phyloP scores from a whole-genome alignment of 495 filamentous ascomycete species.

The Darksidea phi region DNA sequence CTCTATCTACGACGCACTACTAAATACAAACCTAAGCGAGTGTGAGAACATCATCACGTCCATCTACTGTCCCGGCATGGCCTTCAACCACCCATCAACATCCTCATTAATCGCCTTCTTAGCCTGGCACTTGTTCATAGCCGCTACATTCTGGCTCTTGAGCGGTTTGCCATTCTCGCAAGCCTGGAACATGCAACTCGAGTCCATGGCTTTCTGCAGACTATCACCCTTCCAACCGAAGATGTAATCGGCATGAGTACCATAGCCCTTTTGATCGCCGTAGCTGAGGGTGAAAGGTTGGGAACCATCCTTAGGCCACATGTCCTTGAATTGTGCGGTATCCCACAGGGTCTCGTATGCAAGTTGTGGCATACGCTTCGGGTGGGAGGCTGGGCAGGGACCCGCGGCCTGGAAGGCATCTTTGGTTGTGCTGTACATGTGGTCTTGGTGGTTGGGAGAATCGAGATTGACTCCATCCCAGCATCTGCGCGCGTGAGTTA shows the following conservation, averaged over 20 bases:
- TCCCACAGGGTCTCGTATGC: constrained; percentile 14
- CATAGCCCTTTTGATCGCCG: constrained; percentile 8
- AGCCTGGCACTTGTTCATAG: constrained; percentile 2
- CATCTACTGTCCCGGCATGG: no score
- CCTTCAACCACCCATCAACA: not conserved
- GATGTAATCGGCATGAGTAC: constrained; percentile 8
- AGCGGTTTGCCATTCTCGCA: constrained; percentile 9
- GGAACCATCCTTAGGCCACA: constrained; percentile 12
- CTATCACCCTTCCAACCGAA: constrained; percentile 13
- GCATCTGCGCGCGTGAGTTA: constrained; percentile 8
- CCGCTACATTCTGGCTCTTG: constrained; percentile 4
- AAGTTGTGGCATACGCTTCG: constrained; percentile 8
- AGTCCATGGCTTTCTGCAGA: constrained; percentile 8
- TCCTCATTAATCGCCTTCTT: constrained; percentile 5
- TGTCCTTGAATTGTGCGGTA: constrained; percentile 15
- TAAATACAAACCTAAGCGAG: no score
- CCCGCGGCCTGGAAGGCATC: constrained; percentile 10
- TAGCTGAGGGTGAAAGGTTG: not conserved
- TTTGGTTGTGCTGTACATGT: constrained; percentile 17
- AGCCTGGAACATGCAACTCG: constrained; percentile 1
- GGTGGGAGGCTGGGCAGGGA: constrained; percentile 13
- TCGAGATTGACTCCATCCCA: constrained; percentile 19
- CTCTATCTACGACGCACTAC: no score
- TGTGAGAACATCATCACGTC: no score
- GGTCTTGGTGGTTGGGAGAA: not conserved